These are phyloP conservation scores for Daldinia sp. DNA, from an alignment of 2,329 filamentous ascomycete species.

Conservation along the genomic window DNA sequence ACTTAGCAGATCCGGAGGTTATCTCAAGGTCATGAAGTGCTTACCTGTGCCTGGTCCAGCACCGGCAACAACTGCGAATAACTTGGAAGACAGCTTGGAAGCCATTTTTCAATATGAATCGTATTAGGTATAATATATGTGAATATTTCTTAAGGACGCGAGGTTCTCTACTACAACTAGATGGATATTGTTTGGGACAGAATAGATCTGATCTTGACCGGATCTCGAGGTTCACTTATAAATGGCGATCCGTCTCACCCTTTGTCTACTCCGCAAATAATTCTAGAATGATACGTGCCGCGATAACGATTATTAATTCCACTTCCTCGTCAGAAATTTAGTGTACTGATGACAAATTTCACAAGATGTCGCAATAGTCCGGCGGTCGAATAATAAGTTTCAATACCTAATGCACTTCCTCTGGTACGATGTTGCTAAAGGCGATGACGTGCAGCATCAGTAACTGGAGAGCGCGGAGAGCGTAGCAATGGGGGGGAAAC, in stretches of 20 bases:
- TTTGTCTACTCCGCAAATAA: slow-evolving; percentile 4
- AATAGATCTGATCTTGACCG: slow-evolving; percentile 1
- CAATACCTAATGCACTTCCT: slow-evolving; percentile 6
- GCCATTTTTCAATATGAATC: slow-evolving; percentile 3
- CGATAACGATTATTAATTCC: slow-evolving; percentile 41
- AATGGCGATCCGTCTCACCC: slow-evolving; percentile 4
- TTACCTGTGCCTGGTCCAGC: slow-evolving; percentile 75
- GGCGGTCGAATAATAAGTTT: slow-evolving; percentile 35
- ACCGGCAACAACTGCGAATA: slow-evolving; percentile 77
- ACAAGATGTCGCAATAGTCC: slow-evolving; percentile 41
- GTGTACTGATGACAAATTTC: slow-evolving; percentile 38
- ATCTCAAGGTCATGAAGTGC: slow-evolving; percentile 35
- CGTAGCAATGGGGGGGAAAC: background rate
- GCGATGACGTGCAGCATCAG: slow-evolving; percentile 36
- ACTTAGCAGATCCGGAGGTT: background rate
- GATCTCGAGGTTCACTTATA: slow-evolving; percentile 24
- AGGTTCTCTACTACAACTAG: slow-evolving; percentile 4
- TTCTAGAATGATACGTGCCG: slow-evolving; percentile 13
- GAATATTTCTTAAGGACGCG: slow-evolving; percentile 21
- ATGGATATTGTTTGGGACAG: background rate
- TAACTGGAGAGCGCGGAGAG: slow-evolving; percentile 26
- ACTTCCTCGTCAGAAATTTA: slow-evolving; percentile 20
- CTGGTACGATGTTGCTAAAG: background rate
- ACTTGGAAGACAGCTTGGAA: slow-evolving; percentile 54
- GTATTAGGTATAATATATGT: background rate